Base-by-base conservation (phyloP, 1,284 basidiomycete species). In the Boletus mariae region DNA sequence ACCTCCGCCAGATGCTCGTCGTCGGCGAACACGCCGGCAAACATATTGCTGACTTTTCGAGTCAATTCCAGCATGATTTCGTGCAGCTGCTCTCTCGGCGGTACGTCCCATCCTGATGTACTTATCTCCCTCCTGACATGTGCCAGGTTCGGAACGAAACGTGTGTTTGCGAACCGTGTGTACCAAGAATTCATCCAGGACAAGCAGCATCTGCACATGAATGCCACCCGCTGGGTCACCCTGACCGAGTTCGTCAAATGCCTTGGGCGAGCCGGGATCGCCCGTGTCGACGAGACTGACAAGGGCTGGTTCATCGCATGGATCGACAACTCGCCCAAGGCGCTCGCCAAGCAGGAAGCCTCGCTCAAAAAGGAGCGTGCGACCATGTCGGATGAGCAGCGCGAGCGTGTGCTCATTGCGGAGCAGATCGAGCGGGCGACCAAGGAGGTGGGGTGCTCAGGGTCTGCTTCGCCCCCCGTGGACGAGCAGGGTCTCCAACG, bases 101-200 rank as follows among this genome's bases (percentile, higher is more conserved):
- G 88, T 88, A 29, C 48, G 80, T 73, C 37, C 25, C 11, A n/a
- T 23, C 12, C 10, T 13, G 12, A 32, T 9, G 7, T 20, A 13
- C n/a, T 46, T 28, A 23, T 26, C 3, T 5, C 12, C 6, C 5
- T 6, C 1, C 15, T 34, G 38, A 42, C 6, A 42, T 32, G 32
- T 29, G 46, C 12, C 13, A 92, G 94, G 59, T 95, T 93, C 70
- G 90, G 91, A 9, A 98, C 94, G 1, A 94, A 96, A 69, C 90
- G 94, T 47, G 92, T 97, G 26, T 83, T 86, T 59, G 94, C 94
- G 37, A 99, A 99, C 69, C 87, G 85, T 48, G 96, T 99, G 15
- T 99, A 99, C 68, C 95, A 99, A 73, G 97, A 99, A 71, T 95
- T 92, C 73, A 99, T 99, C 61, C 83, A 92, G 56, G 96, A 98